Evolutionary conservation across 257 asterid genomes (phyloP).

Genomic region (Nicotiana obtusifolia): DNA sequence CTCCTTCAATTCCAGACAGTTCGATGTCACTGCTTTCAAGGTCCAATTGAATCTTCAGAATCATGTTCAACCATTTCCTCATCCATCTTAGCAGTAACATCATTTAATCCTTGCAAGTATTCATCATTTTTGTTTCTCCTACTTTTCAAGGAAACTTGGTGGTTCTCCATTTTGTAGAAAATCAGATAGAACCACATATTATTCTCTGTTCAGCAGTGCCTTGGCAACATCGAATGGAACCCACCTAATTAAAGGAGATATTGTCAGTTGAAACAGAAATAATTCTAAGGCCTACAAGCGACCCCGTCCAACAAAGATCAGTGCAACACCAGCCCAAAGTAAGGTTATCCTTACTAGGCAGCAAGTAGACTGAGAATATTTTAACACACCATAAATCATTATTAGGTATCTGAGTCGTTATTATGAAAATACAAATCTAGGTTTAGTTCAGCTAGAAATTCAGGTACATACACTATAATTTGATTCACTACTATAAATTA

Average conservation of each 20-base stretch:
- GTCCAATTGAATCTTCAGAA: conserved; percentile 58
- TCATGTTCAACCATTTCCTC: conserved; percentile 55
- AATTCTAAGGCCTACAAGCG: neutral
- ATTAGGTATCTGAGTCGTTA: neutral
- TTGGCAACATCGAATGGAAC: conserved; percentile 58
- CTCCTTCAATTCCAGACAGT: conserved; percentile 30
- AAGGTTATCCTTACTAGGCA: neutral
- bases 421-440: neutral
- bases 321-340: neutral
- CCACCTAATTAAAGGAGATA: conserved; percentile 46
- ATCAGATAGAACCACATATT: conserved; percentile 66
- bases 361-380: no score
- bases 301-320: neutral
- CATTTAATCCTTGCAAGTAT: conserved; percentile 27
- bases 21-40: conserved; percentile 28
- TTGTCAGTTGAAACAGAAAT: neutral
- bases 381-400: neutral
- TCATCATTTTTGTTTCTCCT: conserved; percentile 45
- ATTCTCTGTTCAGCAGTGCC: conserved; percentile 63
- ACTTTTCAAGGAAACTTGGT: conserved; percentile 21
- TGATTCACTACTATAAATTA: no score
- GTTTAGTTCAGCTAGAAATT: neutral
- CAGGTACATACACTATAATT: neutral
- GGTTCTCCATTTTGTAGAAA: conserved; percentile 38
- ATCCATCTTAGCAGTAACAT: conserved; percentile 33